A percentile compares a stretch with the other conserved stretches of the same genome.
Evolutionary conservation across 352 stramenopile genomes (phyloP).

Genomic region (Pythium pyrilobum): DNA sequence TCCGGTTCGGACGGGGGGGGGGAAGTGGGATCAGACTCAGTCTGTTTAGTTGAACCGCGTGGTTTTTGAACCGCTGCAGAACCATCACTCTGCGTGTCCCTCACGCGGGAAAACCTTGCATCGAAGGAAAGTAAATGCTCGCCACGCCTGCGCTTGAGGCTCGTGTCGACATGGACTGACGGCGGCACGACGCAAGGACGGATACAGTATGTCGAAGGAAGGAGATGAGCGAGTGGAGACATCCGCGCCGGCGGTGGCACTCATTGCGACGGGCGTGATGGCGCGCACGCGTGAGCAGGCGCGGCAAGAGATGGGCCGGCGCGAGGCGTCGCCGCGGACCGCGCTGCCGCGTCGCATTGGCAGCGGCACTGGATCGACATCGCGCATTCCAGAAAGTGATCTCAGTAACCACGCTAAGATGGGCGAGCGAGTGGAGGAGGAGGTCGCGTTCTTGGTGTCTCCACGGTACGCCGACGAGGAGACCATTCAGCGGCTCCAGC

Average conservation of each 20-base stretch:
- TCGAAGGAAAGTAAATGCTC: neutral
- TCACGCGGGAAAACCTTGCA: neutral
- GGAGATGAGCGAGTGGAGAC: conserved; percentile 2
- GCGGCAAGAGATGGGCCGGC: conserved; percentile 6
- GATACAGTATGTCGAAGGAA: too few species aligned
- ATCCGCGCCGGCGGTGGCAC: neutral
- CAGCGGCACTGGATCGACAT: neutral
- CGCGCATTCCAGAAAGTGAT: neutral
- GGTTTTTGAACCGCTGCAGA: neutral
- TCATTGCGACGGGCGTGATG: conserved; percentile 16
- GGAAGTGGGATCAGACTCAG: too few species aligned
- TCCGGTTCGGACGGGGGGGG: neutral
- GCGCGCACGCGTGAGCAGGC: conserved; percentile 11
- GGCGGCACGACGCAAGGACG: neutral
- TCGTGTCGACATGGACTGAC: too few species aligned
- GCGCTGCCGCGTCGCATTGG: neutral
- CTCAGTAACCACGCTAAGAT: neutral
- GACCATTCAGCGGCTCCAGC: conserved; percentile 29
- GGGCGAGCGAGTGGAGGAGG: neutral
- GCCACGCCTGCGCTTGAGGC: neutral
- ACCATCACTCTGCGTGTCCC: neutral
- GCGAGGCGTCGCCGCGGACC: neutral
- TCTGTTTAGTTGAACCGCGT: neutral
- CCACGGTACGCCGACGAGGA: conserved; percentile 26
- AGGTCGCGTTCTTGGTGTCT: conserved; percentile 25